Evolutionary conservation across 192 early-diverging fungal genomes (phyloP), one percentile per base, ranked within the genome.

Genomic region (Gamsiella multidivaricata): DNA sequence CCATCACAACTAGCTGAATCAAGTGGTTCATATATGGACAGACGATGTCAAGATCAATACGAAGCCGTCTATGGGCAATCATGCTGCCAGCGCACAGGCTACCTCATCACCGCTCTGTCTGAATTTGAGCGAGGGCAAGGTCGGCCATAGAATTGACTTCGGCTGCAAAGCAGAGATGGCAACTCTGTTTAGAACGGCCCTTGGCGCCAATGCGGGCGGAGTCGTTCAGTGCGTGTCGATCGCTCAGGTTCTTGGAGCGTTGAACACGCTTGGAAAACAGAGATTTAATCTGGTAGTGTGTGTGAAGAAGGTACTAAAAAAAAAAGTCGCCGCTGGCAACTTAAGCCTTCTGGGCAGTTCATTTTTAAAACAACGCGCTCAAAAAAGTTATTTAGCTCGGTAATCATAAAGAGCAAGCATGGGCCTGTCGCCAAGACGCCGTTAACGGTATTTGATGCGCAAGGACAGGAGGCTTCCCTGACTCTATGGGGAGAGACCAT

Each of bases 1-100:
- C 6, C 55, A 25, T 42, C n/a, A 45, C n/a, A 10, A 33, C 9
- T 28, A 78, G 74, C 74, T 78, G 22, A 61, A 78, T 31, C 74
- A 78, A 25, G 74, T 78, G 11, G 61, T 78, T 5, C 74, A 78
- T 51, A 22, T 78, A 11, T 62, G 33, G 46, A 78, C 74, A 8
- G 74, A 78, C 23, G 65, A 68, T 14, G 74, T 78, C 50, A 78
- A 78, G 39, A 12, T 57, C 3, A 78, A 64, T 29, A 52, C 26
- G 12, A 69, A 53, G 14, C 26, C 54, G 6, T 47, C n/a, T 3
- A 32, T 25, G 2, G 29, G 47, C 0, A 25, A 15, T 12, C 53
- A 51, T 7, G 14, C 57, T 1, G 9, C 41, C 3, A 29, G 54
- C 8, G 10, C 31, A 2, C 46, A 60, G 20, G 10, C 52, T 4